Conservation (phyloP, 2,329 filamentous ascomycete species). For the Sporothrix curviconia region DNA sequence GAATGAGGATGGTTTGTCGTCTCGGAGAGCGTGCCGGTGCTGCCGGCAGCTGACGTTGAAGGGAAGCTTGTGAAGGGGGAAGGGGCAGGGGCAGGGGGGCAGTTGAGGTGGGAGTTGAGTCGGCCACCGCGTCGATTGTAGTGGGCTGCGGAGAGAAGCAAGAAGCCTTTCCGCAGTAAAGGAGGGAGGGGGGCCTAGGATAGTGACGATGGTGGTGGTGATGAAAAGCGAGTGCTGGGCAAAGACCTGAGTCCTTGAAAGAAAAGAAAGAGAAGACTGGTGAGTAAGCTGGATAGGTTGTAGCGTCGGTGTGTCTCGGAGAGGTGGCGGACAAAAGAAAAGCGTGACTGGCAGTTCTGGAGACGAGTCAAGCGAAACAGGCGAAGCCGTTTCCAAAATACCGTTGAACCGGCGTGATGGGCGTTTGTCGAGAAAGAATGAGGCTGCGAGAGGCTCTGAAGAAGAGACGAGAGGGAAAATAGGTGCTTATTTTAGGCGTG, state of each 20-base stretch:
- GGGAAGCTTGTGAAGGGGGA: background rate
- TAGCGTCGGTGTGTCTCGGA: background rate
- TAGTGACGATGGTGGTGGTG: no score
- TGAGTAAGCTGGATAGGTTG: slow-evolving; percentile 7
- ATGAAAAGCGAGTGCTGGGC: background rate
- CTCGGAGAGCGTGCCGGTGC: background rate
- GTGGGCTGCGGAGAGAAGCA: slow-evolving; percentile 17
- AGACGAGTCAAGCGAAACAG: no score
- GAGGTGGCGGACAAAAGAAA: background rate
- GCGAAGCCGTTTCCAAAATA: background rate
- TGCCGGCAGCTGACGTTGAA: background rate
- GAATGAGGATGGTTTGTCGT: no score
- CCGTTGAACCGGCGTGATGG: background rate
- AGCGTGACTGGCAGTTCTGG: no score
- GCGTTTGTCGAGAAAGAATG: background rate
- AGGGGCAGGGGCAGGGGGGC: slow-evolving; percentile 17
- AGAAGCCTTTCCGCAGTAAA: slow-evolving; percentile 19
- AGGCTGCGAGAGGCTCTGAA: background rate
- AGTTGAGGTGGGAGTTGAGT: slow-evolving; percentile 18
- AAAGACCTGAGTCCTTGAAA: no score
- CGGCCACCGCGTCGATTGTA: slow-evolving; percentile 19
- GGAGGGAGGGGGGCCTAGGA: background rate
- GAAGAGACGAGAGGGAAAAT: background rate
- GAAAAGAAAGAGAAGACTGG: background rate
- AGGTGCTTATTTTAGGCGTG: no score